A percentile compares a stretch with the other conserved stretches of the same genome.
Conservation (phyloP, 352 stramenopile species). For the Phytopythium ostracodes region DNA sequence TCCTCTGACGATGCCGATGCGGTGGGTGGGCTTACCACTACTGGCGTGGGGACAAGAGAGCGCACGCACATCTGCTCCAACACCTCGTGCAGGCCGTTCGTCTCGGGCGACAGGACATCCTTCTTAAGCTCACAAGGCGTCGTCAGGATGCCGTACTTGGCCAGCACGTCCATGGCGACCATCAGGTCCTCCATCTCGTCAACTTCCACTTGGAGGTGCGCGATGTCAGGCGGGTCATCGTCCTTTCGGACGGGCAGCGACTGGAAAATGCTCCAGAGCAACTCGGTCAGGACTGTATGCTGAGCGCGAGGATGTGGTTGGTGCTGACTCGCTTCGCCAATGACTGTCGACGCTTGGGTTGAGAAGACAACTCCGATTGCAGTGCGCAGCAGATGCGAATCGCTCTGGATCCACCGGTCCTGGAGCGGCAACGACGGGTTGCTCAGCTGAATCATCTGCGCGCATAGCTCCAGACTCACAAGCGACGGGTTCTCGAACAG, state of each 20-base stretch:
- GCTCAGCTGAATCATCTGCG: constrained; percentile 56
- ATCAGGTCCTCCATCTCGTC: constrained; percentile 75
- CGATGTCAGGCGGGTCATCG: constrained; percentile 44
- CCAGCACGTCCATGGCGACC: constrained; percentile 62
- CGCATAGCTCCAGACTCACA: constrained; percentile 34
- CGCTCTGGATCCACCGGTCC: constrained; percentile 60
- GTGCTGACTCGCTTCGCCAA: constrained; percentile 8
- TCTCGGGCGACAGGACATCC: constrained; percentile 7
- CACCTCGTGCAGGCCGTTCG: constrained; percentile 22
- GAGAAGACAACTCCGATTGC: constrained; percentile 53
- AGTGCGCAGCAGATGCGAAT: constrained; percentile 45
- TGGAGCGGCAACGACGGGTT: constrained; percentile 40
- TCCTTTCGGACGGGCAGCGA: constrained; percentile 64
- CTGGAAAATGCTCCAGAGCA: constrained; percentile 71
- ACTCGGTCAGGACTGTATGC: constrained; percentile 39
- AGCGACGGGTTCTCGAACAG: constrained; percentile 25
- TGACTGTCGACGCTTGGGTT: constrained; percentile 14
- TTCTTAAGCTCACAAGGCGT: constrained; percentile 23
- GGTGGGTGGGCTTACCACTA: background rate
- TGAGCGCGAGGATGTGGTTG: background rate
- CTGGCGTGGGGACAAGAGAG: background rate
- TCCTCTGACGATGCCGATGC: background rate
- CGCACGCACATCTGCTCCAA: constrained; percentile 43
- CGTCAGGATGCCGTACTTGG: constrained; percentile 47
- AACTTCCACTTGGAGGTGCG: constrained; percentile 60